Base-by-base conservation (phyloP, 805 yeast species). In the Zygosaccharomyces rouxii region DNA sequence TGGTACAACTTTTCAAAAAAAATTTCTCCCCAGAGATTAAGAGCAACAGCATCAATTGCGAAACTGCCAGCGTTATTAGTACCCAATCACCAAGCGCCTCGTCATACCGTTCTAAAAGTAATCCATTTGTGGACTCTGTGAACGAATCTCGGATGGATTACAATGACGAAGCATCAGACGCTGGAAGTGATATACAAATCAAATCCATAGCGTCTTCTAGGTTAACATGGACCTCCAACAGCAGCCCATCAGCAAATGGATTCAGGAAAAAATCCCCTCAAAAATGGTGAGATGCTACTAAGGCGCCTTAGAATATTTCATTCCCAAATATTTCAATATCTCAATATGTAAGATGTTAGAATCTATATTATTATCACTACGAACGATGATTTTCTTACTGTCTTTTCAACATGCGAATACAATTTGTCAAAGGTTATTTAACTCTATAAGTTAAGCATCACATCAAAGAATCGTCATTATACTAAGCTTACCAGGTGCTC, bases 21-120 rank as follows among this genome's bases (percentile, higher is more conserved):
- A 86, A 88, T 62, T 89, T 89, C 66, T 70, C 71, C 23, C 75
- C 70, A 5, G 96, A 89, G 55, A 82, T 89, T 35, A 51, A 51
- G 46, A 62, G 66, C 46, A 67, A 71, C 26, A 55, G 59, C 1
- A 53, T 71, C n/a, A 48, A 49, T 13, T 47, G 68, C 11, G 49
- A 47, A n/a, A 38, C 38, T 13, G 14, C 50, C 9, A 30, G 11
- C 14, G 13, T 31, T 29, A 48, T 39, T 25, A 14, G 48, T 26
- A 11, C 37, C 2, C 30, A 46, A 3, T 48, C 47, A 9, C 51
- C 38, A 11, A 39, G 40, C 25, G 30, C 45, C 31, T 39, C 43
- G 30, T 28, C 54, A 2, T 33, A 19, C 5, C 40, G 37, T 13
- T 18, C 42, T 5, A 40, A 38, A 7, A 44, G 43, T 18, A 43